phyloP scores from a whole-genome alignment of 1,284 basidiomycete genomes.

The Ceratobasidium sp. region DNA sequence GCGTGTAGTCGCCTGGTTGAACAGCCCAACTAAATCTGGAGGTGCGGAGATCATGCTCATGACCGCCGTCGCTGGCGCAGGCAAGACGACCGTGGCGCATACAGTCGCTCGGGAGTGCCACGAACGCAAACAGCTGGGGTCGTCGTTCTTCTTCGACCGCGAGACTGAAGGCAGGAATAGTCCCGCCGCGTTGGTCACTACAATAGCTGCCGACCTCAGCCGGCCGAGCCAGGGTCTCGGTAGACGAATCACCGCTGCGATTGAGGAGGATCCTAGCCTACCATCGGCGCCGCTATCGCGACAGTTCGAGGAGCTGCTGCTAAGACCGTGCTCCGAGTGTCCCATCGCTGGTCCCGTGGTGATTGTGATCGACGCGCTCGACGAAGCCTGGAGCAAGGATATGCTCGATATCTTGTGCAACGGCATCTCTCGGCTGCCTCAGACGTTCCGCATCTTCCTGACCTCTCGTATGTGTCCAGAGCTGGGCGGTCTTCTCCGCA shows the following conservation, averaged over 20 bases:
- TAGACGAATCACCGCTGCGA: not conserved
- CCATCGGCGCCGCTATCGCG: not conserved
- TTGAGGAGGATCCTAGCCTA: not conserved
- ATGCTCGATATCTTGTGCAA: not conserved
- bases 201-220: slow-evolving; percentile 5
- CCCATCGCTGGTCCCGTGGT: not conserved
- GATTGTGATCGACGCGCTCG: slow-evolving; percentile 6
- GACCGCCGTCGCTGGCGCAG: slow-evolving; percentile 45
- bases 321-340: not conserved
- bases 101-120: not conserved
- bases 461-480: slow-evolving; percentile 5
- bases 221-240: not conserved
- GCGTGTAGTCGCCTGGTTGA: not conserved
- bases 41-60: slow-evolving; percentile 35
- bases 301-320: slow-evolving; percentile 1
- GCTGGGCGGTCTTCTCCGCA: not conserved
- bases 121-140: not conserved
- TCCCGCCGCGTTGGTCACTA: not conserved
- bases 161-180: not conserved
- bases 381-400: not conserved
- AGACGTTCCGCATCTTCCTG: not conserved
- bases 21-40: not conserved
- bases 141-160: not conserved
- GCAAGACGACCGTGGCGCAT: slow-evolving; percentile 1
- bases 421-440: not conserved